Evolutionary conservation across 306 rosid genomes (phyloP), one percentile per base, ranked within the genome.

Genomic region (Pachyrhizus erosus): DNA sequence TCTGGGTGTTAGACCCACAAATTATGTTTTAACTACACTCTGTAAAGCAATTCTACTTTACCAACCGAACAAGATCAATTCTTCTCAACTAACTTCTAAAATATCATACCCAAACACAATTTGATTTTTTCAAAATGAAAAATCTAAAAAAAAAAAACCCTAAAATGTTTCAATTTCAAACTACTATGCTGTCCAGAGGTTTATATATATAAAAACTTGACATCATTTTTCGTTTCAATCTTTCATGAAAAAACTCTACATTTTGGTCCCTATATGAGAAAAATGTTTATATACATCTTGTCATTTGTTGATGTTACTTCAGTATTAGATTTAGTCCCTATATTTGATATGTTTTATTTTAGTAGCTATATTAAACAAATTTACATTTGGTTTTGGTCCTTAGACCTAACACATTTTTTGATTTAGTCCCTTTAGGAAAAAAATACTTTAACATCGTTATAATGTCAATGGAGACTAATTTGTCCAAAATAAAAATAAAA

Each of bases 141-240:
- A 51, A 13, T 51, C 21, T 51, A 51, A 51, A n/a, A 5, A 5
- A 1, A 46, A 4, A 0, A 51, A 48, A 17, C 0, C 21, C 9
- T 51, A 51, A 21, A 31, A 7, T 57, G 2, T 69, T 68, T 4
- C 48, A 69, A 15, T 67, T 42, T 29, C 71, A 10, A 62, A 46
- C 79, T 80, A 61, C 17, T 61, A 31, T 31, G 66, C 58, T 65
- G 24, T 48, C 43, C 73, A 34, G 15, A 14, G 18, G 20, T 54
- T 54, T 7, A 18, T 54, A 6, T 20, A 5, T n/a, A 54, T 43
- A 43, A 43, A 43, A 43, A 10, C 4, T 43, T n/a, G n/a, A n/a
- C n/a, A n/a, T n/a, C n/a, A n/a, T n/a, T n/a, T n/a, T n/a, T n/a
- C 1, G 52, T 46, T 46, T 46, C 14, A 13, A 46, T 46, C 52